phyloP scores from a whole-genome alignment of 805 yeast species.

The Saccharomycopsis sp. region DNA sequence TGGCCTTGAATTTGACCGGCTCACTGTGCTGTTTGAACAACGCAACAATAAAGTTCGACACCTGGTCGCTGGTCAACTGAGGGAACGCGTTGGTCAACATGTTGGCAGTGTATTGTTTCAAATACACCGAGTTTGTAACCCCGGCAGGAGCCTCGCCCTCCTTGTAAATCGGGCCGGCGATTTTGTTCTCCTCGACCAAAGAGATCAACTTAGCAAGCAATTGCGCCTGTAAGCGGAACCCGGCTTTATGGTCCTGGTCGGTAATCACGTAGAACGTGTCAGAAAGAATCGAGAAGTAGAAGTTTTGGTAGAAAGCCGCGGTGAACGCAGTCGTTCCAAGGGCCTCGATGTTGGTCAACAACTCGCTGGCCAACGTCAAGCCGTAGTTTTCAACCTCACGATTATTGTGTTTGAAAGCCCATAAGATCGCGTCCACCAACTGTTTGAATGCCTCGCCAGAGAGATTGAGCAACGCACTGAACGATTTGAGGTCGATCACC shows the following conservation, averaged over 20 bases:
- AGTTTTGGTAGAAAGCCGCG: constrained; percentile 80
- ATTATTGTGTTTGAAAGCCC: constrained; percentile 98
- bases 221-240: constrained; percentile 82
- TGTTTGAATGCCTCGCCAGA: constrained; percentile 90
- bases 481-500: constrained; percentile 79
- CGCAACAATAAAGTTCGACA: constrained; percentile 72
- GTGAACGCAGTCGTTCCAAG: constrained; percentile 67
- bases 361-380: constrained; percentile 72
- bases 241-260: constrained; percentile 96
- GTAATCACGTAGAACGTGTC: constrained; percentile 92
- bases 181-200: constrained; percentile 69
- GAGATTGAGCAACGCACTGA: constrained; percentile 77
- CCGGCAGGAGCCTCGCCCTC: constrained; percentile 82
- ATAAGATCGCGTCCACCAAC: constrained; percentile 86
- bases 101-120: constrained; percentile 74
- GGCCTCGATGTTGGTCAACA: constrained; percentile 76
- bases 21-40: constrained; percentile 69
- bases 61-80: constrained; percentile 78
- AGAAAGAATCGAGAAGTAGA: constrained; percentile 79
- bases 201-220: constrained; percentile 78
- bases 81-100: constrained; percentile 88
- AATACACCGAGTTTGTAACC: constrained; percentile 69
- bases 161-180: constrained; percentile 70
- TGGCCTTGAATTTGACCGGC: constrained; percentile 68
- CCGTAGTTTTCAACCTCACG: constrained; percentile 96